These are phyloP conservation scores for Musa acuminata DNA, from an alignment of 176 grass and related monocot genomes.

Conservation along the genomic window DNA sequence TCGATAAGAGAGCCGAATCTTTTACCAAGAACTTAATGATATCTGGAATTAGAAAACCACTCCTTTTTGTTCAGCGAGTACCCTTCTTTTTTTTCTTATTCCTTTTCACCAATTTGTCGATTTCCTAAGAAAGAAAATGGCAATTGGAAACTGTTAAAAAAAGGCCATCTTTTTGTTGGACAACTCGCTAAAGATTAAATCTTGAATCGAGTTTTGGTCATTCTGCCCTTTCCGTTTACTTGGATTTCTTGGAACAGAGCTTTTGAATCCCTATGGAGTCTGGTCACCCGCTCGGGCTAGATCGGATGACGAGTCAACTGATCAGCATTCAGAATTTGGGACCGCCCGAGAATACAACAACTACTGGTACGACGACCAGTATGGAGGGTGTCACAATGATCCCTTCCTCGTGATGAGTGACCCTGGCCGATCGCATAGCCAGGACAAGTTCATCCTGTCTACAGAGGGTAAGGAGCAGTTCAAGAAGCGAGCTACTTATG, in stretches of 20 bases:
- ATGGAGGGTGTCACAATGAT: constrained; percentile 7
- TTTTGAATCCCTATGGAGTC: constrained; percentile 76
- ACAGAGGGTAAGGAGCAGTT: constrained; percentile 23
- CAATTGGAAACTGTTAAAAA: background rate
- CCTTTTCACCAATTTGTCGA: background rate
- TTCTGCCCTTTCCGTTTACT: constrained; percentile 1
- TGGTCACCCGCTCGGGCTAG: constrained; percentile 54
- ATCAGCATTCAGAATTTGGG: constrained; percentile 59
- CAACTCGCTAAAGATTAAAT: background rate
- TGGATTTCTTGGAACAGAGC: constrained; percentile 28
- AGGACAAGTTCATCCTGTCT: constrained; percentile 68
- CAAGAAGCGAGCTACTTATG: constrained; percentile 15
- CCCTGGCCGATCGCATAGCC: constrained; percentile 26
- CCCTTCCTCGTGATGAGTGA: constrained; percentile 29
- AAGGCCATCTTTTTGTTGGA: background rate
- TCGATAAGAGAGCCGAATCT: background rate
- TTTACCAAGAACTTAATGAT: background rate
- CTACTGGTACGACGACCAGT: constrained; percentile 66
- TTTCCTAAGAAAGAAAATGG: background rate
- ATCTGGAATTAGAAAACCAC: too few species aligned
- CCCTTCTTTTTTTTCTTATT: background rate
- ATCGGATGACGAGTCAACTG: constrained; percentile 66
- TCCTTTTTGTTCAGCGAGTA: too few species aligned
- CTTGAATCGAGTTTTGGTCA: background rate
- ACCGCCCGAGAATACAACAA: constrained; percentile 68